Percentiles rank a stretch among this genome's conserved stretches.
phyloP scores from a whole-genome alignment of 2,329 filamentous ascomycete genomes.

The Fusarium illudens region DNA sequence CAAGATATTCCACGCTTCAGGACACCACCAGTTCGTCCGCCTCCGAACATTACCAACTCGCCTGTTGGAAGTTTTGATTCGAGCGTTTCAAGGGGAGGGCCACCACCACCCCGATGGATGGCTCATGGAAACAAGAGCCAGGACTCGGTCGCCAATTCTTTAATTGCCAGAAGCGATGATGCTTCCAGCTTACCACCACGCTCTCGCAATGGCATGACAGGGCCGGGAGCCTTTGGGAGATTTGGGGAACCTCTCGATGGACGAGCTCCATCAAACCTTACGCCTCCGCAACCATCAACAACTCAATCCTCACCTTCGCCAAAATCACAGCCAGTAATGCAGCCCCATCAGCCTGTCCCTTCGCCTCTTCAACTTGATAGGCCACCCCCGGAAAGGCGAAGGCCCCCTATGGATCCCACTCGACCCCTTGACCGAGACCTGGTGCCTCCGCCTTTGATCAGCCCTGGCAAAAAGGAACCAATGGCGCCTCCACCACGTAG shows the following conservation, averaged over 20 bases:
- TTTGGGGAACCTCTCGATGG: constrained; percentile 47
- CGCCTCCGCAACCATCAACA: constrained; percentile 28
- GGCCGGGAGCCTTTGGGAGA: constrained; percentile 50
- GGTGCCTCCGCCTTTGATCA: constrained; percentile 67
- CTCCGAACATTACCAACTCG: constrained; percentile 55
- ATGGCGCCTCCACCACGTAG: constrained; percentile 61
- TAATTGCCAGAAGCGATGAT: constrained; percentile 60
- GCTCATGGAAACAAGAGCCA: constrained; percentile 64
- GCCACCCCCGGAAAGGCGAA: constrained; percentile 68
- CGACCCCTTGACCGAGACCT: constrained; percentile 64
- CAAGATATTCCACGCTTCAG: constrained; percentile 43
- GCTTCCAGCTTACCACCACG: constrained; percentile 59
- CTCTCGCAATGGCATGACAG: constrained; percentile 60
- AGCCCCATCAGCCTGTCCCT: constrained; percentile 35
- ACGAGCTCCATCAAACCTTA: constrained; percentile 24
- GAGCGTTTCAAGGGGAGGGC: constrained; percentile 50
- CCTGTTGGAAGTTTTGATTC: constrained; percentile 63
- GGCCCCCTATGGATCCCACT: constrained; percentile 71
- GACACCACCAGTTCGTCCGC: constrained; percentile 45
- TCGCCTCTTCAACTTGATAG: constrained; percentile 48
- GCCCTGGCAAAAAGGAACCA: constrained; percentile 56
- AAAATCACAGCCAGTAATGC: constrained; percentile 37
- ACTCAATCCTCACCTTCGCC: constrained; percentile 32
- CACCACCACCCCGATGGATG: constrained; percentile 57
- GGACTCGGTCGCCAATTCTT: constrained; percentile 62